phyloP scores from a whole-genome alignment of 1,284 basidiomycete species.

The Ustilago xerochloae region DNA sequence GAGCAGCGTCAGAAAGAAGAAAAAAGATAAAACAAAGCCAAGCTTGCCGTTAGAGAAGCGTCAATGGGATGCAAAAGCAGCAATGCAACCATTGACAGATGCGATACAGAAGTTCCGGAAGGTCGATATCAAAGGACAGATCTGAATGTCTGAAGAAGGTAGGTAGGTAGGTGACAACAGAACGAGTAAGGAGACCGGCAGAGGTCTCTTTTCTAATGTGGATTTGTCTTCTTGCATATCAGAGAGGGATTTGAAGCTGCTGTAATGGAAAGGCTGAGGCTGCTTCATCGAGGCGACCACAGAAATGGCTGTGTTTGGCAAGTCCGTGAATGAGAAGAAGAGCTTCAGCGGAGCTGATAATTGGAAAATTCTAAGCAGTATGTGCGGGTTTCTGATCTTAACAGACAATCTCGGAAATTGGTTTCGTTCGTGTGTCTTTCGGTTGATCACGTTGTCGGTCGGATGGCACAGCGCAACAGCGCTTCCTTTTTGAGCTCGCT shows the following conservation, averaged over 20 bases:
- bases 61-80: slow-evolving; percentile 72
- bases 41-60: slow-evolving; percentile 44
- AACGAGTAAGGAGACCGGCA: background rate
- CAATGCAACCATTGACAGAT: slow-evolving; percentile 68
- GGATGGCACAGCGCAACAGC: too few relatives aligned
- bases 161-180: background rate
- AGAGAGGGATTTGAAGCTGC: too few relatives aligned
- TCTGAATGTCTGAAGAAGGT: slow-evolving; percentile 25
- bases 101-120: slow-evolving; percentile 71
- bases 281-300: too few relatives aligned
- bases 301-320: too few relatives aligned
- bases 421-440: background rate
- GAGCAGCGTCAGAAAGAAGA: slow-evolving; percentile 23
- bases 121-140: slow-evolving; percentile 69
- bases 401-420: background rate
- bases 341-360: too few relatives aligned
- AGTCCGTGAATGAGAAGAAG: too few relatives aligned
- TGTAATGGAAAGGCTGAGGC: too few relatives aligned
- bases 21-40: slow-evolving; percentile 39
- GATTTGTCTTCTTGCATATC: too few relatives aligned
- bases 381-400: too few relatives aligned
- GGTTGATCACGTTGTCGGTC: slow-evolving; percentile 2
- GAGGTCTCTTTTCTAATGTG: too few relatives aligned
- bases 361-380: too few relatives aligned
- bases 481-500: background rate